Evolutionary conservation across 495 filamentous ascomycete species (phyloP).

Genomic region (Tuber microsphaerosporum): DNA sequence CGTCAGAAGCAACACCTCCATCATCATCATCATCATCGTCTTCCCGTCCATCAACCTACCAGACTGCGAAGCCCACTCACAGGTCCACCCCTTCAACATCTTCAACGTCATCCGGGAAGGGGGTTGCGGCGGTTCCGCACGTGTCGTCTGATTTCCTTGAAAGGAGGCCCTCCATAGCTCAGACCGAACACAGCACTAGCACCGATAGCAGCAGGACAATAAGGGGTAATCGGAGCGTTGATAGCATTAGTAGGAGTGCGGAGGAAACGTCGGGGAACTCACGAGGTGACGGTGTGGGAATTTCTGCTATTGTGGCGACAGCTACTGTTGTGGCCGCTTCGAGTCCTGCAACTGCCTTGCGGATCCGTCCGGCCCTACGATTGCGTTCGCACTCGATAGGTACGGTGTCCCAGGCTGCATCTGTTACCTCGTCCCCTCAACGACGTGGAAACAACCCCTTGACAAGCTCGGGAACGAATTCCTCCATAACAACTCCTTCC

Average conservation of each 20-base stretch:
- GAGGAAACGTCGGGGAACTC: constrained; percentile 24
- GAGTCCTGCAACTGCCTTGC: constrained; percentile 25
- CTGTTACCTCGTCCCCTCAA: constrained; percentile 28
- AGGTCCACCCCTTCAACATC: constrained; percentile 35
- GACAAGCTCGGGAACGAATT: constrained; percentile 27
- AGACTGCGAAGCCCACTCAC: constrained; percentile 31
- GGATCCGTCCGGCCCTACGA: constrained; percentile 27
- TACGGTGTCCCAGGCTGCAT: constrained; percentile 12
- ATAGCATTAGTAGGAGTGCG: constrained; percentile 22
- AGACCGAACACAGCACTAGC: constrained; percentile 18
- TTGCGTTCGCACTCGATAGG: constrained; percentile 29
- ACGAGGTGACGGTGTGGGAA: constrained; percentile 21
- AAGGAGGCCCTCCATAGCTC: constrained; percentile 23
- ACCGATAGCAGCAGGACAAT: constrained; percentile 20
- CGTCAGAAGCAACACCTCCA: constrained; percentile 31
- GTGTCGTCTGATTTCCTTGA: constrained; percentile 27
- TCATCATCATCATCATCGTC: constrained; percentile 23
- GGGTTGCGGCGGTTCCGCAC: constrained; percentile 30
- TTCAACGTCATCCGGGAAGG: constrained; percentile 35
- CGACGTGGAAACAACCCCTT: constrained; percentile 32
- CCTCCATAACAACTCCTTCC: constrained; percentile 31
- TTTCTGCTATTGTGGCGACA: constrained; percentile 16
- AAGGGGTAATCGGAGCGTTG: constrained; percentile 25
- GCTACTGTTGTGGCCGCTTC: constrained; percentile 10
- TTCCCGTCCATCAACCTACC: constrained; percentile 24